Conservation (phyloP, 2,329 filamentous ascomycete genomes). For the Diaporthe ampelina region DNA sequence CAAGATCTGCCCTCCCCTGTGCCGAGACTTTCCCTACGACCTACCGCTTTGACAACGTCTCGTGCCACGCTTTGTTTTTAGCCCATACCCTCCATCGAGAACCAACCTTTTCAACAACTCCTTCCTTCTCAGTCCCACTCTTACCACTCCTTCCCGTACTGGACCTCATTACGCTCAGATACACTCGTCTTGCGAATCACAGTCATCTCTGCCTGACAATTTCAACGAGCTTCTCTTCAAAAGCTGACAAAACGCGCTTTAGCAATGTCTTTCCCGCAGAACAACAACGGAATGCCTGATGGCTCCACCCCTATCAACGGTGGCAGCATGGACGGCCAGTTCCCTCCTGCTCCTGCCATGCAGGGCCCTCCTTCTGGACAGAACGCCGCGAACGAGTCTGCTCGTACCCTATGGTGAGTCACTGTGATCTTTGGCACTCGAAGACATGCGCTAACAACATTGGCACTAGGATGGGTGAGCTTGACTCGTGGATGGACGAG, state of each 20-base stretch:
- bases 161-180: background rate
- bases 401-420: slow-evolving; percentile 41
- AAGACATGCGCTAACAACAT: background rate
- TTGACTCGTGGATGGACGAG: slow-evolving; percentile 99
- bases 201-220: background rate
- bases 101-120: background rate
- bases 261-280: slow-evolving; percentile 33
- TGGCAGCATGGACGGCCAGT: slow-evolving; percentile 38
- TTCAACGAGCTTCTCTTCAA: background rate
- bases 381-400: slow-evolving; percentile 36
- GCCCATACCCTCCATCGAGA: background rate
- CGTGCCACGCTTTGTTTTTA: background rate
- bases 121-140: background rate
- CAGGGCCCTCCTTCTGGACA: slow-evolving; percentile 29
- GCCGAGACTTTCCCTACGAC: background rate
- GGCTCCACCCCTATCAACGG: slow-evolving; percentile 22
- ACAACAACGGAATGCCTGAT: slow-evolving; percentile 35
- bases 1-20: background rate
- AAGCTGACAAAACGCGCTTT: background rate
- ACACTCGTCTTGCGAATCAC: background rate
- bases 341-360: slow-evolving; percentile 36
- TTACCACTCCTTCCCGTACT: background rate
- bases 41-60: background rate
- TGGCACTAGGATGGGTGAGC: slow-evolving; percentile 90
- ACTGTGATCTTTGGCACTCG: no score